These are phyloP conservation scores for Mychonastes homosphaera DNA, from an alignment of 139 green algal species.

Conservation along the genomic window DNA sequence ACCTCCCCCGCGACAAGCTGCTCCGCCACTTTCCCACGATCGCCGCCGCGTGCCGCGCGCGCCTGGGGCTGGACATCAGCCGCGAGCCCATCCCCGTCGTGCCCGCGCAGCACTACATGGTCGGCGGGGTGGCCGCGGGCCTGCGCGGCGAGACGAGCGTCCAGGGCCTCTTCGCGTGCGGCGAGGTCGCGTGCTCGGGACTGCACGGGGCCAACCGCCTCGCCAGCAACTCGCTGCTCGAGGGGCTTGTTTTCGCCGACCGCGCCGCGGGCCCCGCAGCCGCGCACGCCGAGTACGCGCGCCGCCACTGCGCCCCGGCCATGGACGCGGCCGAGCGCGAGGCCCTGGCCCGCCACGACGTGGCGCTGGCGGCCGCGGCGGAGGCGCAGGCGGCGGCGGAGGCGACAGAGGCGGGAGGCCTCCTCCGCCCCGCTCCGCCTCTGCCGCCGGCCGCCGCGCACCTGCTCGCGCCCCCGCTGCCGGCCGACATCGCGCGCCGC, in stretches of 20 bases:
- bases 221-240: slow-evolving; percentile 91
- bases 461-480: slow-evolving; percentile 1
- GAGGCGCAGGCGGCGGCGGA: slow-evolving; percentile 8
- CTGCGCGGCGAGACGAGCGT: slow-evolving; percentile 79
- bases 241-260: slow-evolving; percentile 91
- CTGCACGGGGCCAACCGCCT: slow-evolving; percentile 96
- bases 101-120: slow-evolving; percentile 95
- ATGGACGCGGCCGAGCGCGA: slow-evolving; percentile 40
- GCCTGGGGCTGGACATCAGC: slow-evolving; percentile 86
- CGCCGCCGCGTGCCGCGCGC: slow-evolving; percentile 44
- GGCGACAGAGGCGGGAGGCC: no score
- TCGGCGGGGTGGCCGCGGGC: slow-evolving; percentile 84
- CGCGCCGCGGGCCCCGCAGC: slow-evolving; percentile 66
- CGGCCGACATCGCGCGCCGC: no score
- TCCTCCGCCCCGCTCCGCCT: no score
- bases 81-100: slow-evolving; percentile 86
- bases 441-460: neutral
- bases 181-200: slow-evolving; percentile 85
- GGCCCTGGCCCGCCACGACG: slow-evolving; percentile 11
- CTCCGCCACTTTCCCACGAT: slow-evolving; percentile 94
- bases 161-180: slow-evolving; percentile 81
- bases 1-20: slow-evolving; percentile 59
- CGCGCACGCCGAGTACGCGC: slow-evolving; percentile 54
- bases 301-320: slow-evolving; percentile 26
- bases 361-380: slow-evolving; percentile 26